Conservation (phyloP, 345 rosid species). For the Hirschfeldia incana region DNA sequence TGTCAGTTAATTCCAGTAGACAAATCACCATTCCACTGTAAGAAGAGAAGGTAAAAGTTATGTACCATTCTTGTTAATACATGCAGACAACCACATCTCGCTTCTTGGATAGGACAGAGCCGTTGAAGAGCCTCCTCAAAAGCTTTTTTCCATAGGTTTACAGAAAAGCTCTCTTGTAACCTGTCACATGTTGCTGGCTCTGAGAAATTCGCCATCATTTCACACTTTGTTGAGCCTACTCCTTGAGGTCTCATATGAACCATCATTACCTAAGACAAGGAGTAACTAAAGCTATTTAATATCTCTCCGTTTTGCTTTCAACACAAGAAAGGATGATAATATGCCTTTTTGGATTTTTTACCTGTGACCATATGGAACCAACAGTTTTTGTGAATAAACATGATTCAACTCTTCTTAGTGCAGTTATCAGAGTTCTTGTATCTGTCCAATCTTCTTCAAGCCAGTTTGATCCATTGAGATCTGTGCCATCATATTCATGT, state of each 20-base stretch:
- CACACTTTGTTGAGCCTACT: slow-evolving; percentile 42
- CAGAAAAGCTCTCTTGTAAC: slow-evolving; percentile 77
- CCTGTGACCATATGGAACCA: slow-evolving; percentile 97
- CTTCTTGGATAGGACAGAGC: slow-evolving; percentile 86
- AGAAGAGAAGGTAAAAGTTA: slow-evolving; percentile 3
- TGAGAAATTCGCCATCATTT: slow-evolving; percentile 49
- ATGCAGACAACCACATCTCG: slow-evolving; percentile 84
- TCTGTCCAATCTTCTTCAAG: slow-evolving; percentile 79
- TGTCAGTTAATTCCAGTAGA: slow-evolving; percentile 49
- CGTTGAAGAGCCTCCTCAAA: slow-evolving; percentile 74
- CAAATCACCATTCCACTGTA: slow-evolving; percentile 19
- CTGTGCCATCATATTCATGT: slow-evolving; percentile 49
- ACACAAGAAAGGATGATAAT: neutral
- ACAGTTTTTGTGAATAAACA: slow-evolving; percentile 85
- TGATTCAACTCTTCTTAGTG: slow-evolving; percentile 79
- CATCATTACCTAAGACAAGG: slow-evolving; percentile 61
- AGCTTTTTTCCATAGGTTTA: slow-evolving; percentile 78
- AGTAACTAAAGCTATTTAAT: slow-evolving; percentile 13
- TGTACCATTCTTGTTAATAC: slow-evolving; percentile 70
- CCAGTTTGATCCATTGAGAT: slow-evolving; percentile 40
- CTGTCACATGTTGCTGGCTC: slow-evolving; percentile 82
- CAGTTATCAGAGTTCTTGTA: slow-evolving; percentile 65
- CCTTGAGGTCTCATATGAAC: slow-evolving; percentile 73
- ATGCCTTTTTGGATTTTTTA: slow-evolving; percentile 1
- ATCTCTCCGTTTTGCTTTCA: neutral